Percentiles rank a stretch among this genome's conserved stretches.
Conservation (phyloP, 345 rosid genomes). For the Eucalyptus rudis region DNA sequence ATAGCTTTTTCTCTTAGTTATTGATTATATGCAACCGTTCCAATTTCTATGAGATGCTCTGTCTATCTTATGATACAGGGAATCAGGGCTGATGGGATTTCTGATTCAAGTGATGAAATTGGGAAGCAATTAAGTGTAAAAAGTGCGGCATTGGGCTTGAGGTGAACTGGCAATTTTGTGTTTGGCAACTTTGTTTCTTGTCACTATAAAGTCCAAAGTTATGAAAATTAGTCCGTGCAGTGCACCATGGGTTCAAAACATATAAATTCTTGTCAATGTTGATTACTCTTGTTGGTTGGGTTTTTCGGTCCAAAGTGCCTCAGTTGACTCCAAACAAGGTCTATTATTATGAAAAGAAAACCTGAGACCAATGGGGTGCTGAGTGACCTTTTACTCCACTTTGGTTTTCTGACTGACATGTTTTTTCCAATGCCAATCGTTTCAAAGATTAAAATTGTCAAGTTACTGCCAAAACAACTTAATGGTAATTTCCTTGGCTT, state of each 20-base stretch:
- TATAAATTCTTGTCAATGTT: neutral
- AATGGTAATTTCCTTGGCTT: neutral
- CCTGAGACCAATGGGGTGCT: neutral
- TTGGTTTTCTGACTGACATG: neutral
- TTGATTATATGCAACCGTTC: neutral
- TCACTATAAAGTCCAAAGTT: neutral
- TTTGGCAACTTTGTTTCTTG: neutral
- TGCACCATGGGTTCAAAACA: neutral
- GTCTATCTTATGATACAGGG: constrained; percentile 21
- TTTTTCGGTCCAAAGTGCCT: neutral
- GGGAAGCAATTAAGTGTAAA: constrained; percentile 70
- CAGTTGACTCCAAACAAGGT: neutral
- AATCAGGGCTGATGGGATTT: constrained; percentile 64
- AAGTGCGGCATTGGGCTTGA: constrained; percentile 67
- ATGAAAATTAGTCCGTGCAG: neutral
- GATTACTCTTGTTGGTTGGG: neutral
- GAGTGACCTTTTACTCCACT: neutral
- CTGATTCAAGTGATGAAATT: constrained; percentile 49
- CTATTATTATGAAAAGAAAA: neutral
- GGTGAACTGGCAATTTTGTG: constrained; percentile 19
- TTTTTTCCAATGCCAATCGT: neutral
- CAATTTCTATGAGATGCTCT: neutral
- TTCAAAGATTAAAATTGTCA: neutral
- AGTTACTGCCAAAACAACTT: neutral
- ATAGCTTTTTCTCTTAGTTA: neutral